Evolutionary conservation across 2,329 filamentous ascomycete species (phyloP).

Genomic region (Acephala macrosclerotiorum): DNA sequence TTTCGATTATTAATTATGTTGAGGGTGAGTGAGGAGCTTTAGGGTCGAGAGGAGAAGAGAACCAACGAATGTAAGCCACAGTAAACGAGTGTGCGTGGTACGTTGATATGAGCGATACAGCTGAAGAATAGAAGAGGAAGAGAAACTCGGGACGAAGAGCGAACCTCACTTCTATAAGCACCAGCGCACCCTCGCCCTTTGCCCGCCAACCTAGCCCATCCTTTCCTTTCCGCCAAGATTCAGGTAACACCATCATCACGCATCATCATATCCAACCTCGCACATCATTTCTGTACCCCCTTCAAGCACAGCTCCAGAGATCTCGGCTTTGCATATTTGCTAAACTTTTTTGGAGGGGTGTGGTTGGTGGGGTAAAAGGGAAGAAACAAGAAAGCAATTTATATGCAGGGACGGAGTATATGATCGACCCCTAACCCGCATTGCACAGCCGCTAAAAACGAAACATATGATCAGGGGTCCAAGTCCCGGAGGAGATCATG

Average conservation of each 20-base stretch:
- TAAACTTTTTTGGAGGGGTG: background rate
- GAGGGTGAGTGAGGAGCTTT: background rate
- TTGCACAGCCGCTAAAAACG: no score
- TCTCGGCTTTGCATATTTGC: background rate
- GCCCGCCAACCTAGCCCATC: background rate
- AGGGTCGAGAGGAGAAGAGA: background rate
- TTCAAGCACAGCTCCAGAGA: background rate
- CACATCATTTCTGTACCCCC: slow-evolving; percentile 2
- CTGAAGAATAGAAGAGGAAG: background rate
- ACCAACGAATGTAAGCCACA: slow-evolving; percentile 11
- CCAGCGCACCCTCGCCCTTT: no score
- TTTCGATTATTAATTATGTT: background rate
- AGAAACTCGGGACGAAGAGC: background rate
- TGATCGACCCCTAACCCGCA: no score
- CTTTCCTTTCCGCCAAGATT: background rate
- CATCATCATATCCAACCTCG: background rate
- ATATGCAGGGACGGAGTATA: no score
- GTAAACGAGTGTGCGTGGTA: slow-evolving; percentile 12
- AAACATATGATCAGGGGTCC: no score
- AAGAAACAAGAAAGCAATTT: no score
- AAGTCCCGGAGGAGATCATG: background rate
- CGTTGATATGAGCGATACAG: background rate
- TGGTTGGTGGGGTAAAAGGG: no score
- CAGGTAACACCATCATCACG: background rate
- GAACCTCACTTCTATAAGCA: background rate